Conservation (phyloP, 2,329 filamentous ascomycete genomes). For the Fusarium sp. region DNA sequence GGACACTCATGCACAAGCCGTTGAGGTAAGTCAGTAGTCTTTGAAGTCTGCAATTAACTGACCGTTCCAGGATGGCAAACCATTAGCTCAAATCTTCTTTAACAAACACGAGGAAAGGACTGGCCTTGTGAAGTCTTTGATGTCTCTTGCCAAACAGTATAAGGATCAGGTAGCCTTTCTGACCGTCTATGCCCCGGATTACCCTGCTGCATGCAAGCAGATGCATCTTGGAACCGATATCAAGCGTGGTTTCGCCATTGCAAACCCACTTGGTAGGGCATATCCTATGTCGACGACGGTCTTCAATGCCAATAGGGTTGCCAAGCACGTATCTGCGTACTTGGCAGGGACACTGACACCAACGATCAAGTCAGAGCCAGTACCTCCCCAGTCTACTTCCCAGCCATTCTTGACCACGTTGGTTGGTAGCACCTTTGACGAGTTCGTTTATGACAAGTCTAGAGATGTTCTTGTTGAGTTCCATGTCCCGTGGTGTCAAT, state of each 20-base stretch:
- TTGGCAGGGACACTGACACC: background rate
- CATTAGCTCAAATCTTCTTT: constrained; percentile 8
- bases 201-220: background rate
- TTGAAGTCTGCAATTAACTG: fast-evolving
- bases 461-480: constrained; percentile 11
- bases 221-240: constrained; percentile 7
- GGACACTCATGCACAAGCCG: background rate
- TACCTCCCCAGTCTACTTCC: background rate
- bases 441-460: background rate
- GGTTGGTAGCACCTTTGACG: constrained; percentile 8
- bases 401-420: constrained; percentile 1
- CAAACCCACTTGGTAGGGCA: background rate
- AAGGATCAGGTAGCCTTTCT: background rate
- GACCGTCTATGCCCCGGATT: constrained; percentile 3
- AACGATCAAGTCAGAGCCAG: background rate
- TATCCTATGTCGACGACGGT: constrained; percentile 6
- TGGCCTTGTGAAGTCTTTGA: background rate
- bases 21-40: background rate
- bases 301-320: background rate
- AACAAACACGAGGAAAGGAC: background rate
- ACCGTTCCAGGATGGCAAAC: background rate
- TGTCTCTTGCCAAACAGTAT: background rate
- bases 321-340: constrained; percentile 4
- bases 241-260: constrained; percentile 1
- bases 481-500: constrained; percentile 6